Conservation (phyloP, 78 protist genomes). For the Dictyostelium purpureum region DNA sequence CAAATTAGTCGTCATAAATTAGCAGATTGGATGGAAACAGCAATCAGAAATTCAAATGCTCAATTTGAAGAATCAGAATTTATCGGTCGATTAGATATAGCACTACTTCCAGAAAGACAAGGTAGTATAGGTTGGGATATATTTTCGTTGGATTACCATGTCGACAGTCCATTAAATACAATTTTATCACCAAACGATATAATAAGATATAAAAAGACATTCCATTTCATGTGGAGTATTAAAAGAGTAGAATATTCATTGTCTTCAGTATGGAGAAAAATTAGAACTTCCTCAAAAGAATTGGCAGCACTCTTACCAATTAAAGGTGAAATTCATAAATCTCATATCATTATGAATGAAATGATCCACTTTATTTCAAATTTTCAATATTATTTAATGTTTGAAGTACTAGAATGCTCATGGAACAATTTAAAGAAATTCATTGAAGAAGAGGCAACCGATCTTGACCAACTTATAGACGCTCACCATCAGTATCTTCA, state of each 20-base stretch:
- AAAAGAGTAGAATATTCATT: constrained; percentile 84
- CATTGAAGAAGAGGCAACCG: constrained; percentile 8
- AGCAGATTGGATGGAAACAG: constrained; percentile 58
- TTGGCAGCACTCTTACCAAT: not conserved
- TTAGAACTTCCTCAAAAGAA: not conserved
- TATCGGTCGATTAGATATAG: constrained; percentile 69
- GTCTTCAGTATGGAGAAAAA: constrained; percentile 33
- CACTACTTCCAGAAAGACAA: constrained; percentile 19
- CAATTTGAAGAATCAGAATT: constrained; percentile 61
- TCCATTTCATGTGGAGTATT: constrained; percentile 76
- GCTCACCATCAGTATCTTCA: constrained; percentile 68
- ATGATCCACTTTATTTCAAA: constrained; percentile 77
- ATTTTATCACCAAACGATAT: constrained; percentile 53
- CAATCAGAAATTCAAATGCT: constrained; percentile 65
- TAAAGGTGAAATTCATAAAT: not conserved
- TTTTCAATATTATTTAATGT: constrained; percentile 86
- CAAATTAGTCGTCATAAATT: constrained; percentile 66
- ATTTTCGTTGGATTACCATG: constrained; percentile 84
- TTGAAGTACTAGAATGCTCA: constrained; percentile 79
- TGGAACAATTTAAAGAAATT: constrained; percentile 63
- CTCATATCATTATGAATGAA: constrained; percentile 66
- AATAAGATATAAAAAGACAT: constrained; percentile 21
- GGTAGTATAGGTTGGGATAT: constrained; percentile 86
- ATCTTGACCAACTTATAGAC: constrained; percentile 74
- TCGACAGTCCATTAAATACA: constrained; percentile 71